A percentile compares a stretch with the other conserved stretches of the same genome.
Conservation (phyloP, 2,329 filamentous ascomycete species). For the Pseudogymnoascus sp. region DNA sequence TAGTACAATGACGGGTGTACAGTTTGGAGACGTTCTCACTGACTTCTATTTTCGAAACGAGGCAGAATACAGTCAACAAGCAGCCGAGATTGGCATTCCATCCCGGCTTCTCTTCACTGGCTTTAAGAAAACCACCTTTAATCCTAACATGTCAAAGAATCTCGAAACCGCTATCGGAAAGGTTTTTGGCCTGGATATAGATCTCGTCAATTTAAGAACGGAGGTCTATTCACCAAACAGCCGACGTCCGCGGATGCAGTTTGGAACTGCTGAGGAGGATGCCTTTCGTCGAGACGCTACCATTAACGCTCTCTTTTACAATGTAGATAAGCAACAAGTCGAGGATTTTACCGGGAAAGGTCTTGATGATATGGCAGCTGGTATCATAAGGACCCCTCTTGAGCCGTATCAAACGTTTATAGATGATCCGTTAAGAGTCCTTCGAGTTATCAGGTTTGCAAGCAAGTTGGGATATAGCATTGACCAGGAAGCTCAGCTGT, state of each 20-base stretch:
- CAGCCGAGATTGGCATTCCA: neutral
- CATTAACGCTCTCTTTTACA: conserved; percentile 89
- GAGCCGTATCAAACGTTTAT: conserved; percentile 83
- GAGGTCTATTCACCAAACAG: conserved; percentile 39
- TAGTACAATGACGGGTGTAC: neutral
- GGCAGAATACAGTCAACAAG: neutral
- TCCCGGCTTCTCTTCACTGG: neutral
- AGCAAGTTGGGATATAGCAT: conserved; percentile 72
- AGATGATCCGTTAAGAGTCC: conserved; percentile 79
- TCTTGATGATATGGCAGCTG: conserved; percentile 59
- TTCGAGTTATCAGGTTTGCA: conserved; percentile 78
- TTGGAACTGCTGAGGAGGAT: conserved; percentile 81
- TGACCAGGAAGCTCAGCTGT: conserved; percentile 52
- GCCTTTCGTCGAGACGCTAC: conserved; percentile 85
- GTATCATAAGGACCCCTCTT: conserved; percentile 71
- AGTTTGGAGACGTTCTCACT: neutral
- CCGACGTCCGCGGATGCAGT: conserved; percentile 80
- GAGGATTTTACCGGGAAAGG: conserved; percentile 73
- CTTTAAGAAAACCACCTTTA: neutral
- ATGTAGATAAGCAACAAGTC: conserved; percentile 63
- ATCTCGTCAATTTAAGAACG: neutral
- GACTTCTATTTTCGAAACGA: neutral
- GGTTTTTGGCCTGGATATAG: neutral
- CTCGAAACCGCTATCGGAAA: neutral
- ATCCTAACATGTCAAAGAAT: neutral